These are phyloP conservation scores for Suhomyces panamericanus DNA, from an alignment of 1,139 yeast genomes.

Conservation along the genomic window DNA sequence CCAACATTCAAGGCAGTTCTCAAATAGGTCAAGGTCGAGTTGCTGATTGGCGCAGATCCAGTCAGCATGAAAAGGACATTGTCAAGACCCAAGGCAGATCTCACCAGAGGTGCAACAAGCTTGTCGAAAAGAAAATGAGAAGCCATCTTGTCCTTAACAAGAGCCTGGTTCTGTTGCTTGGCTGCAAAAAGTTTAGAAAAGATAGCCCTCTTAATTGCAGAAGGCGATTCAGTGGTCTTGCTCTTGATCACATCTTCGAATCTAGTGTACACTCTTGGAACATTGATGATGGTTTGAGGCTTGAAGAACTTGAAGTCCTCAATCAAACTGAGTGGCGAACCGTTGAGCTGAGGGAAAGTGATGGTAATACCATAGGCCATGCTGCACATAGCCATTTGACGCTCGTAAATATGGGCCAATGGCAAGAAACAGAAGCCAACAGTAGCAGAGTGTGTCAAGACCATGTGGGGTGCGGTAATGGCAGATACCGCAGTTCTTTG, in stretches of 20 bases:
- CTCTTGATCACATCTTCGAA: slow-evolving; percentile 55
- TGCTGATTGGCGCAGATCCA: slow-evolving; percentile 77
- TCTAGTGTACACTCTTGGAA: slow-evolving; percentile 66
- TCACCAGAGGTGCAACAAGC: slow-evolving; percentile 50
- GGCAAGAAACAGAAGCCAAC: slow-evolving; percentile 25
- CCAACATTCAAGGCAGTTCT: slow-evolving; percentile 62
- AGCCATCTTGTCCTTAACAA: slow-evolving; percentile 26
- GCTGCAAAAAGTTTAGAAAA: slow-evolving; percentile 18
- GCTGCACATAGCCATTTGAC: slow-evolving; percentile 20
- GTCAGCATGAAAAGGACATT: slow-evolving; percentile 45
- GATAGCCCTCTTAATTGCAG: slow-evolving; percentile 14
- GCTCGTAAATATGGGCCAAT: slow-evolving; percentile 28
- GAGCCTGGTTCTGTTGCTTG: slow-evolving; percentile 22
- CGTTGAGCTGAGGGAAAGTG: slow-evolving; percentile 30
- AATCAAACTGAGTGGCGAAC: slow-evolving; percentile 46
- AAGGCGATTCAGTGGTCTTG: slow-evolving; percentile 33
- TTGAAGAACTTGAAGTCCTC: slow-evolving; percentile 57
- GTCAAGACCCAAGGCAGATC: slow-evolving; percentile 59
- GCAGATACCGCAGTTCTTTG: slow-evolving; percentile 58
- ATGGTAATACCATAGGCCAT: slow-evolving; percentile 19
- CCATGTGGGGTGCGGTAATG: slow-evolving; percentile 30
- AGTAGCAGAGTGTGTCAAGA: slow-evolving; percentile 10
- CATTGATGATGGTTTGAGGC: slow-evolving; percentile 56
- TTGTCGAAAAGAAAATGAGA: slow-evolving; percentile 46
- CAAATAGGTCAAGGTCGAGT: slow-evolving; percentile 59